Conservation (phyloP, 306 rosid species). For the Dalbergia cultrata region DNA sequence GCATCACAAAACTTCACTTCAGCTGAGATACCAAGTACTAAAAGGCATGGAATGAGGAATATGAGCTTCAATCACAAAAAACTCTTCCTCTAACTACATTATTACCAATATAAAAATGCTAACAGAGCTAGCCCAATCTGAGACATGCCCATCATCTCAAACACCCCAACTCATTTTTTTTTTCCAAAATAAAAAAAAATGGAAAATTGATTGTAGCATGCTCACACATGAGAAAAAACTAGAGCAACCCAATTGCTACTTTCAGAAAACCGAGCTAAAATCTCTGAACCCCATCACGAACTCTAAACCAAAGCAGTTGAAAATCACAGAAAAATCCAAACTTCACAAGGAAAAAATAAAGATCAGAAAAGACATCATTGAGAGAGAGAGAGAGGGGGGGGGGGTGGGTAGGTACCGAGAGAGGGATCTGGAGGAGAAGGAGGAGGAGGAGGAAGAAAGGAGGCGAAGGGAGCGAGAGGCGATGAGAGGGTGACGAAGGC, state of each 20-base stretch:
- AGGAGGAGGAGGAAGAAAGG: constrained; percentile 57
- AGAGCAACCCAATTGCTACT: neutral
- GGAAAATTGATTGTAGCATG: neutral
- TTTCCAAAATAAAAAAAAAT: neutral
- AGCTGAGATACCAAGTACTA: constrained; percentile 7
- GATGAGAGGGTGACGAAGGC: constrained; percentile 82
- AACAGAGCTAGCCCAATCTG: neutral
- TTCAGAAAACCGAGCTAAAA: constrained; percentile 8
- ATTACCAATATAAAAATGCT: neutral
- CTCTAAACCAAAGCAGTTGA: neutral
- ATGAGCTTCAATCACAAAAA: constrained; percentile 33
- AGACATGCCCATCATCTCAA: neutral
- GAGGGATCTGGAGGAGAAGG: constrained; percentile 70
- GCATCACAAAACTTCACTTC: constrained; percentile 22
- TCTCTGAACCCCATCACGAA: neutral
- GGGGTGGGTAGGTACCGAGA: constrained; percentile 59
- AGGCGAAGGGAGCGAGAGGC: constrained; percentile 69
- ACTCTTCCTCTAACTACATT: neutral
- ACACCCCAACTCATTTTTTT: neutral
- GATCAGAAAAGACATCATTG: neutral
- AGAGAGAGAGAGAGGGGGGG: too few relatives aligned
- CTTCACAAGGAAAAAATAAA: neutral
- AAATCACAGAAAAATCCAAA: constrained; percentile 18
- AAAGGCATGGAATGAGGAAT: neutral
- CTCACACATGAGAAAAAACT: neutral